phyloP scores from a whole-genome alignment of 2,329 filamentous ascomycete species.

The Cladophialophora immunda region DNA sequence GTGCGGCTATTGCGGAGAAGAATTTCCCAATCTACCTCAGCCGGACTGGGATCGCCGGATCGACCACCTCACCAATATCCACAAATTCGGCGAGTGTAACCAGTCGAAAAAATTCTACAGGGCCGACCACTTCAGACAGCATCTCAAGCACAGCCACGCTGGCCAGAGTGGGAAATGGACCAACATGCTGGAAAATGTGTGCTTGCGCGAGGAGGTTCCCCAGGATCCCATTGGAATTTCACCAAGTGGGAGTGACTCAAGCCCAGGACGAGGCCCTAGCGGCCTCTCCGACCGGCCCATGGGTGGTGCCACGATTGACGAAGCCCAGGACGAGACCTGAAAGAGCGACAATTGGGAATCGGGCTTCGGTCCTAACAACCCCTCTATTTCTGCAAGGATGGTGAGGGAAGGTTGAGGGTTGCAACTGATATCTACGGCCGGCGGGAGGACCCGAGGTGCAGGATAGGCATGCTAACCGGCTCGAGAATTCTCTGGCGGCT shows the following conservation, averaged over 20 bases:
- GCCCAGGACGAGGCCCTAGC: conserved; percentile 34
- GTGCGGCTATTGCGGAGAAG: conserved; percentile 95
- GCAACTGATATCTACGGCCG: conserved; percentile 28
- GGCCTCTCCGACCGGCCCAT: conserved; percentile 33
- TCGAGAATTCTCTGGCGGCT: conserved; percentile 19
- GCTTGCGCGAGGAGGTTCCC: conserved; percentile 86
- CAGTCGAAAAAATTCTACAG: conserved; percentile 98
- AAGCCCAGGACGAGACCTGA: conserved; percentile 38
- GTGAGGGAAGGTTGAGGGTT: conserved; percentile 24
- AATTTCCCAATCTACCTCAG: conserved; percentile 78
- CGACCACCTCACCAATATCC: conserved; percentile 85
- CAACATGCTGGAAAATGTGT: conserved; percentile 95
- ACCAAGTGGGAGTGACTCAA: conserved; percentile 35
- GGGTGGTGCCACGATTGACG: conserved; percentile 38
- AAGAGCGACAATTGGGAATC: conserved; percentile 5
- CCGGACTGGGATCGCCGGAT: conserved; percentile 88
- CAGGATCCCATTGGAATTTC: conserved; percentile 44
- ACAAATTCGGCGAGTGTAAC: conserved; percentile 98
- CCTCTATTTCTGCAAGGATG: conserved; percentile 19
- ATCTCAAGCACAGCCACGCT: conserved; percentile 96
- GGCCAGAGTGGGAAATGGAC: conserved; percentile 99
- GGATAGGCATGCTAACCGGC: conserved; percentile 26
- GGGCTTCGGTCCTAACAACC: conserved; percentile 15
- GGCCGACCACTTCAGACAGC: conserved; percentile 96
- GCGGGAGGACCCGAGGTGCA: conserved; percentile 34